Base-by-base conservation (phyloP, 805 yeast genomes). In the Ogataea paradorogensis region DNA sequence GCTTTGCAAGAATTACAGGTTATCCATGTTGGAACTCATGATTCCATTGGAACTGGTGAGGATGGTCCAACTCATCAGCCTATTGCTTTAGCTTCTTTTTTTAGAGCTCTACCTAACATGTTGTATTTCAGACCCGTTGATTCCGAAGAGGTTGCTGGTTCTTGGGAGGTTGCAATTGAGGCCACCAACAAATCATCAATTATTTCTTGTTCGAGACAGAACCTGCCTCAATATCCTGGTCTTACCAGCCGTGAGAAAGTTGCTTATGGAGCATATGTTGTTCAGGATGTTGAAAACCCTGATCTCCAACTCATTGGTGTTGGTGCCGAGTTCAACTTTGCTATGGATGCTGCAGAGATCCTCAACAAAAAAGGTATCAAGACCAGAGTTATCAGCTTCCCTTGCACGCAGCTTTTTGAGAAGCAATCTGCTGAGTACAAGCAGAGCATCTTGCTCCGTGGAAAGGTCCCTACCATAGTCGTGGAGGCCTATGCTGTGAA, bases 1-100 rank as follows among this genome's bases (percentile, higher is more conserved):
- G 90, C 93, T 38, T 67, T 85, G 52, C 82, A 90, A 45, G 85
- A 85, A 52, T 84, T 80, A 61, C 91, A 90, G 51, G 80, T 84
- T 53, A 75, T 80, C 55, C 84, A 89, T 84, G 89, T 85, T 47
- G 93, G 91, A 45, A 85, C 95, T 40, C 95, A 85, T 65, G 95
- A 85, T 65, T 85, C 93, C 29, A 84, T 85, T 58, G 95, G 95
- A 68, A 73, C 84, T 56, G 95, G 95, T 70, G 95, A 85, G 73
- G 95, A 85, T 66, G 95, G 95, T 60, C 95, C 95, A 65, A 85
- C 95, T 59, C 95, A 85, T 69, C 93, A 85, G 71, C 95, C 95
- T 65, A 82, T 85, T 53, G 95, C 93, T 42, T 71, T 84, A 62
- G 88, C 91, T 38, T 89, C 82, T 62, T 79, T 84, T 65, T 66